Evolutionary conservation across 2,329 filamentous ascomycete species (phyloP).

Genomic region (Davidsoniella eucalypti): DNA sequence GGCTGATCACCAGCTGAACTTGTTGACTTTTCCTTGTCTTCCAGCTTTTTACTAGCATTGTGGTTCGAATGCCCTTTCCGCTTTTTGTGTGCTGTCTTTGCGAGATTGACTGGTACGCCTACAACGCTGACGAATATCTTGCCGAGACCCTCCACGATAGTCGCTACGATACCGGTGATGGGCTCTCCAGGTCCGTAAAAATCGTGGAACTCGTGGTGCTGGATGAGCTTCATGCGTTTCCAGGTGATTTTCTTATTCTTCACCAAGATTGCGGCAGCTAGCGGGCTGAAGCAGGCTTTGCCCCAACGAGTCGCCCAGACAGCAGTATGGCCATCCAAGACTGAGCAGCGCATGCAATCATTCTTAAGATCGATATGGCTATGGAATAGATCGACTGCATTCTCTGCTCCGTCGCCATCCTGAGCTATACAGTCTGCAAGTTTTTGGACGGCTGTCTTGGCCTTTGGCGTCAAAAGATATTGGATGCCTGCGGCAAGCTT

Average conservation of each 20-base stretch:
- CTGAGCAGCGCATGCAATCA: conserved; percentile 46
- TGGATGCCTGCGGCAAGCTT: conserved; percentile 54
- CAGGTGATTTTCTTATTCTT: conserved; percentile 44
- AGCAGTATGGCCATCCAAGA: conserved; percentile 45
- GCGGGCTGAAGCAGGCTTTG: conserved; percentile 39
- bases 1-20: too few species aligned
- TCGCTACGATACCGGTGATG: conserved; percentile 39
- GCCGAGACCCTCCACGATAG: conserved; percentile 6
- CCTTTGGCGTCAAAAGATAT: conserved; percentile 46
- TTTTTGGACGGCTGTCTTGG: conserved; percentile 36
- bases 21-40: neutral
- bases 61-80: conserved; percentile 13
- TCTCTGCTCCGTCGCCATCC: conserved; percentile 52
- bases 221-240: conserved; percentile 44
- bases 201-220: conserved; percentile 60
- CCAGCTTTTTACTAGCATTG: neutral
- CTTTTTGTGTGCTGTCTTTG: conserved; percentile 38
- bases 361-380: conserved; percentile 35
- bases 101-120: conserved; percentile 44
- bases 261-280: conserved; percentile 50
- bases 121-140: conserved; percentile 8
- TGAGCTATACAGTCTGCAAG: conserved; percentile 44
- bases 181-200: conserved; percentile 62
- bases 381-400: conserved; percentile 53
- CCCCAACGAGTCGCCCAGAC: conserved; percentile 50